Evolutionary conservation across 768 basidiomycete genomes (phyloP).

Genomic region (Coprinopsis cinerea): DNA sequence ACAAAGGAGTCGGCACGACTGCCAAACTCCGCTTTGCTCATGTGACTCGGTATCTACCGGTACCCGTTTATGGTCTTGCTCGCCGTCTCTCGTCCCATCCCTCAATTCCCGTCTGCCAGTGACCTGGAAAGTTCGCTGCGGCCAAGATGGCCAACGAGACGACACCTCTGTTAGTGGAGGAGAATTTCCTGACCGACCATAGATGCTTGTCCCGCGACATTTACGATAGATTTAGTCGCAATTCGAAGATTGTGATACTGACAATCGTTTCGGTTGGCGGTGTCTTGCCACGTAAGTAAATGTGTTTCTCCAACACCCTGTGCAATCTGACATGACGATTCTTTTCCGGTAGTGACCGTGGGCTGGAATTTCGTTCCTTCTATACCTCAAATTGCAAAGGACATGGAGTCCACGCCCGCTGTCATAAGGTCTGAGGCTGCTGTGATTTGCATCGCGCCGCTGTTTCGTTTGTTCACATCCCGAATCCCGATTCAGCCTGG

Average conservation of each 20-base stretch:
- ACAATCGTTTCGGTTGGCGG: not conserved
- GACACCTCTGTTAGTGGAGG: no score
- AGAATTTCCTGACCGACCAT: no score
- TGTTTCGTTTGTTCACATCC: not conserved
- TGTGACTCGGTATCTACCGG: no score
- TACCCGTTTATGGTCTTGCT: no score
- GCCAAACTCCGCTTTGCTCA: no score
- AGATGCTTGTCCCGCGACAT: no score
- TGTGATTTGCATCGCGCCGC: no score
- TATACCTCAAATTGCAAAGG: constrained; percentile 65
- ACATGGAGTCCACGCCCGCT: constrained; percentile 51
- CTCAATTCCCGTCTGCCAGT: no score
- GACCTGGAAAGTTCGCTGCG: no score
- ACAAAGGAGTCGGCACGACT: no score
- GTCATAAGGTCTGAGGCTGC: constrained; percentile 50
- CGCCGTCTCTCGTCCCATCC: no score
- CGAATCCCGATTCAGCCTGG: constrained; percentile 18
- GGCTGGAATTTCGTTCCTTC: constrained; percentile 65
- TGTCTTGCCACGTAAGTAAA: not conserved
- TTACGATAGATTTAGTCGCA: not conserved
- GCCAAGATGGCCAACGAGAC: no score
- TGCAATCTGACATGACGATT: not conserved
- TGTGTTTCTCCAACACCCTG: not conserved
- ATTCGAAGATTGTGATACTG: not conserved
- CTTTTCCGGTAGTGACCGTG: constrained; percentile 48